Percentiles rank a stretch among this genome's conserved stretches.
Evolutionary conservation across 441 rosid species (phyloP).

Genomic region (Croton laevigatus): DNA sequence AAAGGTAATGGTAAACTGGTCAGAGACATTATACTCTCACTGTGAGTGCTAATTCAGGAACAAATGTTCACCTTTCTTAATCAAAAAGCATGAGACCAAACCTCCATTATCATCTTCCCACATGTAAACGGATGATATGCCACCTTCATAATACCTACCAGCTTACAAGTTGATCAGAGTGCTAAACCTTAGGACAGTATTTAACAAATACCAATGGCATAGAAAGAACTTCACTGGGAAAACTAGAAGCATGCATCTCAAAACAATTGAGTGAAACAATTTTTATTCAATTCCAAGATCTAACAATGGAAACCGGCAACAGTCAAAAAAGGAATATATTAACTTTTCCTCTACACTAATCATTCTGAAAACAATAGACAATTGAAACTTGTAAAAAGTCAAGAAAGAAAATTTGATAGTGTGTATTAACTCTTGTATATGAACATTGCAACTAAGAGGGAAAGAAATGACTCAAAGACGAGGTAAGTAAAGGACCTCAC

Average conservation of each 20-base stretch:
- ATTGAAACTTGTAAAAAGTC: neutral
- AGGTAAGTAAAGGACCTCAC: constrained; percentile 96
- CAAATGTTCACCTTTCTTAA: constrained; percentile 70
- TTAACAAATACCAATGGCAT: constrained; percentile 4
- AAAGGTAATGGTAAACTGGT: constrained; percentile 21
- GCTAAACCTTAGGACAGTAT: constrained; percentile 8
- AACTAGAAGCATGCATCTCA: neutral
- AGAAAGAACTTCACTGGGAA: neutral
- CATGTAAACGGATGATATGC: constrained; percentile 96
- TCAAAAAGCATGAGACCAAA: constrained; percentile 86
- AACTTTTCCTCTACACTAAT: neutral
- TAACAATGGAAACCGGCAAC: neutral
- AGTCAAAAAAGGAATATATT: too few species aligned
- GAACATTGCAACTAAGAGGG: neutral
- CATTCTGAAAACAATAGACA: neutral
- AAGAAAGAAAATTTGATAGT: neutral
- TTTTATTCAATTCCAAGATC: neutral
- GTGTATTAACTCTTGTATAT: neutral
- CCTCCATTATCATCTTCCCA: constrained; percentile 95
- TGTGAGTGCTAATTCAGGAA: constrained; percentile 7
- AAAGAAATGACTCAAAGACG: constrained; percentile 34
- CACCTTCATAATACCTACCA: constrained; percentile 95
- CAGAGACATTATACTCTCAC: constrained; percentile 7
- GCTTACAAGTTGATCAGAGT: constrained; percentile 34
- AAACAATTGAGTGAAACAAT: neutral